Base-by-base conservation (phyloP, 75 land plant genomes). In the Pseudotsuga menziesii region DNA sequence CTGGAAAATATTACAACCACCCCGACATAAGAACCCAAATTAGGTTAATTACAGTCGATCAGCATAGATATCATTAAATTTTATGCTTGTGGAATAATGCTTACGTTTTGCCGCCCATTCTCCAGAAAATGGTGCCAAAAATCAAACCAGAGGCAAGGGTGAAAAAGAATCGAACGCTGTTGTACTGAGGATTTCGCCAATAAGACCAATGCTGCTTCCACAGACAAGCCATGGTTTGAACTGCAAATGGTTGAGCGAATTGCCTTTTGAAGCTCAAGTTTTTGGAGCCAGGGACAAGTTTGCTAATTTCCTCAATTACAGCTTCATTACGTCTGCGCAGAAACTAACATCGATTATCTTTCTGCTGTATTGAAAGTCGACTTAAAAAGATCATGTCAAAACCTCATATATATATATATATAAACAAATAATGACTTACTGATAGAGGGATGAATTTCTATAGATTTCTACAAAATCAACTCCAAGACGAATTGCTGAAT, bases 161-260 rank as follows among this genome's bases (percentile, higher is more conserved):
- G 83, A 88, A 75, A 59, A 91, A 77, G 69, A 91, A 81, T 13
- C 97, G 85, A 44, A 91, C 80, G 17, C 80, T 87, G 71, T 91
- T 91, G 80, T 94, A 94, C 60, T 75, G 71, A 17, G 97, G 90
- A 59, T 91, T 89, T 23, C 92, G 87, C 97, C 97, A 94, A 60
- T 91, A 92, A 4, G 94, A 90, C 81, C 83, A 69, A 64, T 87
- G 79, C 61, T 92, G 91, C 74, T 89, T 89, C 91, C 89, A 89
- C 2, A 79, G 72, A 56, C 83, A 83, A 8, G 91, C 91, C 60
- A 70, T 58, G 72, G 78, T 85, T 79, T 94, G 97, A 54, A 72
- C 70, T 13, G 57, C 4, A 75, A 90, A 88, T 0, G 72, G 35
- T 56, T 90, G 89, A 0, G 92, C 62, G 74, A 90, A 92, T 78